These are phyloP conservation scores for Malus orientalis DNA, from an alignment of 306 rosid species.

Conservation along the genomic window DNA sequence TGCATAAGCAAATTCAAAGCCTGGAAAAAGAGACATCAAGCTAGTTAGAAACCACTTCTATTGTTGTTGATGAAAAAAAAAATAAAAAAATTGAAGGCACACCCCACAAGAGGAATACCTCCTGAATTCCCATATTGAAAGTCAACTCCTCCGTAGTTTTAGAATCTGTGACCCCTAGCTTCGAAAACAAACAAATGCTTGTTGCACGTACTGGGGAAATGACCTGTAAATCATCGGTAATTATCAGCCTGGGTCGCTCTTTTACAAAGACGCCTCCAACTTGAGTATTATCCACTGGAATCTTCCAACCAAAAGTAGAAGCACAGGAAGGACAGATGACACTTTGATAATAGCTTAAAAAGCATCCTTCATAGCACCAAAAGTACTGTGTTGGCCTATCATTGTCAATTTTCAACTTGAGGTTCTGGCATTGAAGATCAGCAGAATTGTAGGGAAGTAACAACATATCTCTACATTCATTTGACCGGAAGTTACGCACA, in stretches of 20 bases:
- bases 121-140: background rate
- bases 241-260: background rate
- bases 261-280: background rate
- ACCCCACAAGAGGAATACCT: background rate
- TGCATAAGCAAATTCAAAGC: no score
- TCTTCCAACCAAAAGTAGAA: no score
- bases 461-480: background rate
- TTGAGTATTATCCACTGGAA: background rate
- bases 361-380: background rate
- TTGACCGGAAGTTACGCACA: background rate
- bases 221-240: conserved; percentile 13
- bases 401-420: background rate
- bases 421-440: background rate
- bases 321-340: no score
- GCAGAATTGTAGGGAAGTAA: background rate
- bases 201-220: background rate
- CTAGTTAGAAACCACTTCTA: no score
- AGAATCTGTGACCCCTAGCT: background rate
- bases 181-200: background rate
- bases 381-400: background rate
- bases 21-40: no score
- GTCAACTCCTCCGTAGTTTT: background rate
- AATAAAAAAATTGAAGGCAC: no score
- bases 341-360: no score
- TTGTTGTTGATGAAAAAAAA: no score